Evolutionary conservation across 176 grass and related monocot genomes (phyloP).

Genomic region (Thalia dealbata): DNA sequence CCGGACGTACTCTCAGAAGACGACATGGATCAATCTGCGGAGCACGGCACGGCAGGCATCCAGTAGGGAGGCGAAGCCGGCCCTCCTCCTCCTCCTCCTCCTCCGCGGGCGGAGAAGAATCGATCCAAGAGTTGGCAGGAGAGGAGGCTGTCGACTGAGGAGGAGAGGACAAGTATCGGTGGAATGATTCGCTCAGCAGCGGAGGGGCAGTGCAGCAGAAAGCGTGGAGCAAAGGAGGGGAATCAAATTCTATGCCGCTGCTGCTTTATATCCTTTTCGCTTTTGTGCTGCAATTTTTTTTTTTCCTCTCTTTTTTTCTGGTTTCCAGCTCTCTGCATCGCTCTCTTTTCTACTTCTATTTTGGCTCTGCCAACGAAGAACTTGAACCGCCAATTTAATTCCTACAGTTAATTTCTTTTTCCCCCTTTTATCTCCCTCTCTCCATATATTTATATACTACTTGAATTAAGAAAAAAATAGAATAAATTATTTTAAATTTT

Average conservation of each 20-base stretch:
- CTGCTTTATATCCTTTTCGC: not conserved
- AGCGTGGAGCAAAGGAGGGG: not conserved
- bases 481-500: no score
- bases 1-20: conserved; percentile 20
- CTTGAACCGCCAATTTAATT: no score
- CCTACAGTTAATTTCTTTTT: no score
- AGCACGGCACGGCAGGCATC: not conserved
- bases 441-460: no score
- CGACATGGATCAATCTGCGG: conserved; percentile 31
- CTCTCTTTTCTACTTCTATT: not conserved
- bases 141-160: not conserved
- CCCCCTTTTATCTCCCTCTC: no score
- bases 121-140: not conserved
- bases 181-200: not conserved
- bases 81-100: not conserved
- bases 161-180: conserved; percentile 8
- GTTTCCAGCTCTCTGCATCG: not conserved
- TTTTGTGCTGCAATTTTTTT: not conserved
- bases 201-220: not conserved
- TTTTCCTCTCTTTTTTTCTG: no score
- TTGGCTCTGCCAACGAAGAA: not conserved
- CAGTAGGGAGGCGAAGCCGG: not conserved
- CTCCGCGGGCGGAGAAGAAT: not conserved
- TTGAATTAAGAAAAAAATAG: no score
- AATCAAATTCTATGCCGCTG: conserved; percentile 36